These are phyloP conservation scores for Melampsora larici-populina DNA, from an alignment of 1,284 basidiomycete species.

Conservation along the genomic window DNA sequence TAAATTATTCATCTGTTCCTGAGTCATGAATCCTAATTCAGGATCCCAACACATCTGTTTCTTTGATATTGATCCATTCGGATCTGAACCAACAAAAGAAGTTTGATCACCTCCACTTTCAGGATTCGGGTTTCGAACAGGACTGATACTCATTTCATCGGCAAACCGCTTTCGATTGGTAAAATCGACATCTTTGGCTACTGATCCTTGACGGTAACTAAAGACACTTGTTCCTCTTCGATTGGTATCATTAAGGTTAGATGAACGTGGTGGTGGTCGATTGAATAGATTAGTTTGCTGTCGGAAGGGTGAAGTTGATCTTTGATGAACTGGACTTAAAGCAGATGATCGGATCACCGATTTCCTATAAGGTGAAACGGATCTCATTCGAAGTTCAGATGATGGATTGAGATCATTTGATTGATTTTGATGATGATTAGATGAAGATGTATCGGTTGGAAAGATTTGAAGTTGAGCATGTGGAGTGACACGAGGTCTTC, in stretches of 20 bases:
- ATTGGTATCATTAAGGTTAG: neutral
- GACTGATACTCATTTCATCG: constrained; percentile 37
- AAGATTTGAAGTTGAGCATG: neutral
- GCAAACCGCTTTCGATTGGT: constrained; percentile 6
- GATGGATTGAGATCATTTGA: constrained; percentile 20
- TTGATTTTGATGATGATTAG: constrained; percentile 3
- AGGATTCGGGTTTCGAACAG: neutral
- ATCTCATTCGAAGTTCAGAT: constrained; percentile 1
- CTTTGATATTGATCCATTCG: constrained; percentile 43
- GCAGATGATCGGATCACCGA: neutral
- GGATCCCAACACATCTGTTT: constrained; percentile 49
- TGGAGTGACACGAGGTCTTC: neutral
- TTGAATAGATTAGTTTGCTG: neutral
- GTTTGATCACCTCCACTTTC: neutral
- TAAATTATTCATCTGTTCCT: constrained; percentile 46
- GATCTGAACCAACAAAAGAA: neutral
- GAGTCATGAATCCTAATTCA: constrained; percentile 45
- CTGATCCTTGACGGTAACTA: neutral
- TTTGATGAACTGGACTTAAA: neutral
- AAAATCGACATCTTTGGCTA: neutral
- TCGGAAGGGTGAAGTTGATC: neutral
- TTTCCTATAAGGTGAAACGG: constrained; percentile 21
- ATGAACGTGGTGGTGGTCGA: neutral
- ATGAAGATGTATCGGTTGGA: neutral
- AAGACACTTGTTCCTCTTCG: neutral